Conservation (phyloP, 2,329 filamentous ascomycete species). For the Pseudocercospora cruenta region DNA sequence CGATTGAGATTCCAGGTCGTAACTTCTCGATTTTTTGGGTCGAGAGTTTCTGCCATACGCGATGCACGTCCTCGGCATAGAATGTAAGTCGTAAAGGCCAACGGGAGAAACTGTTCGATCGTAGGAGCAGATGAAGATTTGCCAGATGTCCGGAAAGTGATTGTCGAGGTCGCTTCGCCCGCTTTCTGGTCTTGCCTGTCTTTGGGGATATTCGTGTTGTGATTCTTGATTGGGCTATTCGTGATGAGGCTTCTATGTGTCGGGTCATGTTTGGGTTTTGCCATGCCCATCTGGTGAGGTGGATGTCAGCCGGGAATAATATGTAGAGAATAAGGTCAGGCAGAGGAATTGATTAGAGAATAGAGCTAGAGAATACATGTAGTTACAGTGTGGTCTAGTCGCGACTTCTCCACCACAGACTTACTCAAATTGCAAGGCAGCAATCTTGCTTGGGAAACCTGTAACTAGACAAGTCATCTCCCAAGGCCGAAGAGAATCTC, state of each 20-base stretch:
- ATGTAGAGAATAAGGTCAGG: too few relatives aligned
- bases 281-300: conserved; percentile 75
- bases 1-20: conserved; percentile 54
- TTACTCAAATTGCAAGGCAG: conserved; percentile 92
- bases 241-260: conserved; percentile 70
- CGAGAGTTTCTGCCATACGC: conserved; percentile 67
- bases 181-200: conserved; percentile 48
- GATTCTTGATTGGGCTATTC: conserved; percentile 56
- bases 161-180: conserved; percentile 60
- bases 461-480: conserved; percentile 86
- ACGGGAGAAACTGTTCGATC: conserved; percentile 74
- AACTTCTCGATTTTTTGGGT: conserved; percentile 54
- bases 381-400: neutral
- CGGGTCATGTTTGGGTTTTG: conserved; percentile 80
- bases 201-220: conserved; percentile 41
- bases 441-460: conserved; percentile 84
- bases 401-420: conserved; percentile 38
- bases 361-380: too few relatives aligned
- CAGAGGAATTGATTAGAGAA: too few relatives aligned
- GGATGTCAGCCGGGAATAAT: neutral
- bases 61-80: conserved; percentile 71
- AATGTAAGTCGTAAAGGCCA: conserved; percentile 86
- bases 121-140: conserved; percentile 79
- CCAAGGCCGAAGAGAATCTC: conserved; percentile 75
- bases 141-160: conserved; percentile 71